Evolutionary conservation across 768 basidiomycete genomes (phyloP).

Genomic region (Termitomyces sp.): DNA sequence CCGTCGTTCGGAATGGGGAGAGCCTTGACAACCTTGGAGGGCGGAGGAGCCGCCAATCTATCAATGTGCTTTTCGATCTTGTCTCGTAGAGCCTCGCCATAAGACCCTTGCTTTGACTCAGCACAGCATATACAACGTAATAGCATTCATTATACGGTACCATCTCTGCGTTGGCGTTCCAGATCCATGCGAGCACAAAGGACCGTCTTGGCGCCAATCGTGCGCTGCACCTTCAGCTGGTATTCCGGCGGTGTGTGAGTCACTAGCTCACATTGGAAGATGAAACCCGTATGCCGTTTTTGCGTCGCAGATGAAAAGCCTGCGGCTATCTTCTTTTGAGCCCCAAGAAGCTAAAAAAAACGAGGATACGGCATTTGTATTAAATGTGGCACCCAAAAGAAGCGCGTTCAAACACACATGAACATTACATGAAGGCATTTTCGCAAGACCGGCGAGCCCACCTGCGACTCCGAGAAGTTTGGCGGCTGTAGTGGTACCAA

Average conservation of each 20-base stretch:
- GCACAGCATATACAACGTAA: not conserved
- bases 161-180: slow-evolving; percentile 77
- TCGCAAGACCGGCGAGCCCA: slow-evolving; percentile 82
- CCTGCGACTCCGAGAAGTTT: slow-evolving; percentile 97
- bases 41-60: slow-evolving; percentile 88
- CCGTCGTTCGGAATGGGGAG: slow-evolving; percentile 93
- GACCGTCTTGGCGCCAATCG: slow-evolving; percentile 87
- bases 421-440: slow-evolving; percentile 95
- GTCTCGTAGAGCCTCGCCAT: slow-evolving; percentile 72
- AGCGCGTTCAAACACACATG: slow-evolving; percentile 52
- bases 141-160: slow-evolving; percentile 32
- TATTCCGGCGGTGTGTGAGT: slow-evolving; percentile 84
- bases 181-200: slow-evolving; percentile 92
- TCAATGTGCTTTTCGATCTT: slow-evolving; percentile 95
- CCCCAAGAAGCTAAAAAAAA: slow-evolving; percentile 73
- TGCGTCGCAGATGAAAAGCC: slow-evolving; percentile 89
- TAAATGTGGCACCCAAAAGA: not conserved
- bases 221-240: slow-evolving; percentile 87
- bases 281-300: slow-evolving; percentile 91
- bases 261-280: slow-evolving; percentile 91
- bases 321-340: slow-evolving; percentile 86
- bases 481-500: slow-evolving; percentile 97
- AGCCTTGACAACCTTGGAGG: slow-evolving; percentile 88
- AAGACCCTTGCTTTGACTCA: slow-evolving; percentile 44
- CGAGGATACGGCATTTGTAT: not conserved